Conservation (phyloP, 2,329 filamentous ascomycete genomes). For the Claviceps capensis region DNA sequence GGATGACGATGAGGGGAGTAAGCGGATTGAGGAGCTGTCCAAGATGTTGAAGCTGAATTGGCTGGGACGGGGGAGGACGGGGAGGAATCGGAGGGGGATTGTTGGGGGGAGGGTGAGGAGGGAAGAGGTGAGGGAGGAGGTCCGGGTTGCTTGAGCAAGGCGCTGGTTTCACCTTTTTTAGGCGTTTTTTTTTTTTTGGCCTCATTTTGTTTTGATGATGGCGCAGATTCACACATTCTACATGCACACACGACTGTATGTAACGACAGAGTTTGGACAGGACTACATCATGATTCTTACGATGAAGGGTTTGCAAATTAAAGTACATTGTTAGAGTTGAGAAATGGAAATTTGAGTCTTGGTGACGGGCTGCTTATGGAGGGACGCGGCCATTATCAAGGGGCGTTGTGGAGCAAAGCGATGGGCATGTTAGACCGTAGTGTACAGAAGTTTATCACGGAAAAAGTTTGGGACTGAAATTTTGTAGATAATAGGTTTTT, state of each 20-base stretch:
- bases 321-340: too few species aligned
- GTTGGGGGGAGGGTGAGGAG: conserved; percentile 53
- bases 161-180: neutral
- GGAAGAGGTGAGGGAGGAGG: conserved; percentile 27
- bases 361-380: too few species aligned
- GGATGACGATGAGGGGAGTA: conserved; percentile 57
- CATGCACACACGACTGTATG: too few species aligned
- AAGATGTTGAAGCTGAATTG: conserved; percentile 92
- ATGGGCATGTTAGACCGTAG: too few species aligned
- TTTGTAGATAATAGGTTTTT: neutral
- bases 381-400: too few species aligned
- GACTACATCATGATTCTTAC: neutral
- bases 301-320: too few species aligned
- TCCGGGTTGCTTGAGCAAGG: conserved; percentile 24
- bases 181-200: neutral
- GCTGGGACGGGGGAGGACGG: conserved; percentile 80
- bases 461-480: neutral
- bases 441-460: too few species aligned
- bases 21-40: conserved; percentile 69
- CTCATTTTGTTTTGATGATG: neutral
- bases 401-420: too few species aligned
- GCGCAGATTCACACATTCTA: too few species aligned
- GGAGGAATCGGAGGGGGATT: conserved; percentile 77
- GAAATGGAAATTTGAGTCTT: too few species aligned
- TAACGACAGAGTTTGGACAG: neutral